Conservation (phyloP, 371 early-diverging fungal species). For the Massospora cicadina region DNA sequence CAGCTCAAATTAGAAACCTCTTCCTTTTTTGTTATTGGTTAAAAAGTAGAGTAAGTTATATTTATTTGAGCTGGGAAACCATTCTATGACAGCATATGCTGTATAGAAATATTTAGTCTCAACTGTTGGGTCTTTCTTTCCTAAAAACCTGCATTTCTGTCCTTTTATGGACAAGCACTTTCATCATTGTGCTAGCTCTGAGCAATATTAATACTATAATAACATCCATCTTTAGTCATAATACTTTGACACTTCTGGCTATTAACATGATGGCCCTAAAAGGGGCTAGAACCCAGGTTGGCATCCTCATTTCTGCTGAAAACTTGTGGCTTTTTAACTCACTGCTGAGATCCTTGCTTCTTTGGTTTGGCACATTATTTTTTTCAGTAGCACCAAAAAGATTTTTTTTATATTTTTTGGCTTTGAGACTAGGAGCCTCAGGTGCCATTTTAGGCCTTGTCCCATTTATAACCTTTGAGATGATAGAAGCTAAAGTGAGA, state of each 20-base stretch:
- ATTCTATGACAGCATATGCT: background rate
- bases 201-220: conserved; percentile 43
- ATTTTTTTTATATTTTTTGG: conserved; percentile 23
- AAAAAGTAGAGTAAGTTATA: background rate
- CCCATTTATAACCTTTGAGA: conserved; percentile 29
- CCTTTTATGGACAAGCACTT: conserved; percentile 52
- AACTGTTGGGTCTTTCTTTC: conserved; percentile 45
- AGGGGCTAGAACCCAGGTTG: conserved; percentile 28
- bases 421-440: conserved; percentile 56
- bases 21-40: no score
- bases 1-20: no score
- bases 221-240: conserved; percentile 45
- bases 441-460: conserved; percentile 56
- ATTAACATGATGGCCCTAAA: conserved; percentile 50
- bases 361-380: conserved; percentile 15
- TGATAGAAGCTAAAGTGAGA: conserved; percentile 37
- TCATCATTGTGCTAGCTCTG: conserved; percentile 39
- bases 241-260: conserved; percentile 34
- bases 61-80: background rate
- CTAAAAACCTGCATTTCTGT: conserved; percentile 40
- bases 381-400: conserved; percentile 17
- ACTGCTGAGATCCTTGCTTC: conserved; percentile 39
- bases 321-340: conserved; percentile 59
- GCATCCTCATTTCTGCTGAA: conserved; percentile 28
- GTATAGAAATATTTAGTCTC: conserved; percentile 30